phyloP scores from a whole-genome alignment of 1,284 basidiomycete genomes.

The Phellopilus nigrolimitatus region DNA sequence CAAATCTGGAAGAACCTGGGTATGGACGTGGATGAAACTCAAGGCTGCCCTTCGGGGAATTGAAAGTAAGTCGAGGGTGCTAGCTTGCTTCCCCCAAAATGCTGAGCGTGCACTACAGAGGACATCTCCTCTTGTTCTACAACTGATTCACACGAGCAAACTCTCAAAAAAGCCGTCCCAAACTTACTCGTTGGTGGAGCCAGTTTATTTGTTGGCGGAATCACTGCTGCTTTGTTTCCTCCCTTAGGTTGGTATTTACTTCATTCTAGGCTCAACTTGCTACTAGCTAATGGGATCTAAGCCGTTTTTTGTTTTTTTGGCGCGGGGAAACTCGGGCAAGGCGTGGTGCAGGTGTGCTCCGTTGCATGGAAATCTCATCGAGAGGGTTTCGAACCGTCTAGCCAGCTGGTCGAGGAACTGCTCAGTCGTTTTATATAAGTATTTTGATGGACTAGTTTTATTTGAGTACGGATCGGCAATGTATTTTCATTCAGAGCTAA shows the following conservation, averaged over 20 bases:
- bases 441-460: too few relatives aligned
- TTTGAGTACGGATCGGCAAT: too few relatives aligned
- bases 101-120: too few relatives aligned
- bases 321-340: not conserved
- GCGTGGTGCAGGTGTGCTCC: not conserved
- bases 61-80: not conserved
- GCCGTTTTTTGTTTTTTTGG: not conserved
- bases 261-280: not conserved
- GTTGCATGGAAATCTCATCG: not conserved
- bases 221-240: not conserved
- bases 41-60: not conserved
- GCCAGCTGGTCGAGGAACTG: not conserved
- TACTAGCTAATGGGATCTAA: not conserved
- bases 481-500: too few relatives aligned
- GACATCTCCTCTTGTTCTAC: too few relatives aligned
- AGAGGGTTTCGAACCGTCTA: not conserved
- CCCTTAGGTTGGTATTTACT: not conserved
- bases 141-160: too few relatives aligned
- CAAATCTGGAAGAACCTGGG: not conserved
- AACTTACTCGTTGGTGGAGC: constrained; percentile 1
- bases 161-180: not conserved
- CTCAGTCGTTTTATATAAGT: too few relatives aligned
- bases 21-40: not conserved
- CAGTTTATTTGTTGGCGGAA: not conserved
- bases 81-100: too few relatives aligned